Evolutionary conservation across 805 yeast genomes (phyloP), one percentile per base, ranked within the genome.

Genomic region (Torulaspora quercuum): DNA sequence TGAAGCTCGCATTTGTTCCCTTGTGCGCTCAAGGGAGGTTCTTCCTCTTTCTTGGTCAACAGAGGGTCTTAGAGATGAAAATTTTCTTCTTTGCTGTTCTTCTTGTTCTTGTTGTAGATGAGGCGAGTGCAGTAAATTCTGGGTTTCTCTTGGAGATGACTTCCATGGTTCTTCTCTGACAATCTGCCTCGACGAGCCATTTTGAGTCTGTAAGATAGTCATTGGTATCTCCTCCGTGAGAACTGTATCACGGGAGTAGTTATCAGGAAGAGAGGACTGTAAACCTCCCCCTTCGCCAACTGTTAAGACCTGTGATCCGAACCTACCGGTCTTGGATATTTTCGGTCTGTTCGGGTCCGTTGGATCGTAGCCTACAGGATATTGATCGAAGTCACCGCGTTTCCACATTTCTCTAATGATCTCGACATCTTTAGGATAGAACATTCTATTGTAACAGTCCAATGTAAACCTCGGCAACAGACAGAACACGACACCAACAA

Each of bases 321-420:
- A 61, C 14, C 30, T 35, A 25, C 41, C 45, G 10, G 75, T 72
- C 32, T 70, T 64, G 25, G 76, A 66, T 19, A 81, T 64, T 42
- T 70, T 70, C 10, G 67, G 69, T 48, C 83, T 70, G 42, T 78
- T 63, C 19, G 89, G 86, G 59, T 82, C 89, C 2, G 94, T 82
- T 28, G 94, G 94, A 57, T 83, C 94, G 55, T 80, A 83, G 36
- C 74, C 70, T 7, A 57, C 63, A 7, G 88, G 88, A 54, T 78
- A 82, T 23, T 71, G 76, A 41, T 68, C 77, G 50, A 73, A 83
- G 48, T 80, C 82, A 30, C 92, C 92, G 37, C 71, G 67, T 16
- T 61, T 60, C 48, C 76, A 79, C 61, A 84, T 73, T 59, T 84
- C 92, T 51, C 92, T 65, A 37, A 84, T 71, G 45, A 84, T 78